Base-by-base conservation (phyloP, 2,329 filamentous ascomycete species). In the Aureobasidium uvarum region DNA sequence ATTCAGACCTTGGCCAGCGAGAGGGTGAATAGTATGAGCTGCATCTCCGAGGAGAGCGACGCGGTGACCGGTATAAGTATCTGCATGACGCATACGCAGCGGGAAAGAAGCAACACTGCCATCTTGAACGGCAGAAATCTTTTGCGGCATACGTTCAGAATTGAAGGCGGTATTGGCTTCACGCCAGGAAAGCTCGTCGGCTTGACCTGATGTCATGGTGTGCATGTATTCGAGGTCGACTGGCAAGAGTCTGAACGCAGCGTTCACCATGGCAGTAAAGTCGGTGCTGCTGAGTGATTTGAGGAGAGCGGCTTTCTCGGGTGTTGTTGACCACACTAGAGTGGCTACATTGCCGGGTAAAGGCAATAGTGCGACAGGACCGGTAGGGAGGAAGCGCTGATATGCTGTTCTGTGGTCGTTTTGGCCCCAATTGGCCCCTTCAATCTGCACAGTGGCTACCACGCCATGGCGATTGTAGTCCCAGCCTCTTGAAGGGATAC, bases 1-100 rank as follows among this genome's bases (percentile, higher is more conserved):
- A 74, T 99, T 99, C 16, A 99, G 82, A 1, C 95, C 95, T 77
- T 98, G 95, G 0, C 95, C 95, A 1, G 92, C 95, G 4, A 99
- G 87, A 0, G 95, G 95, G 76, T 99, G 95, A 69, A 96, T 88
- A 1, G 93, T 96, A 76, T 99, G 95, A 8, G 95, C 95, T 1
- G 95, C 95, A 70, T 99, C 95, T 67, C 95, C 95, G 41, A 99
- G 86, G 1, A 99, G 85, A 0, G 93, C 95, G 10, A 97, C 82
- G n/a, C 95, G 89, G 72, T 96, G 92, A 45, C 88, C 90, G 48
- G 91, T 90, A 74, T 99, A 99, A 1, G 91, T 92, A 73, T 96
- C 91, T n/a, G 94, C 93, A 75, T 99, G 95, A 33, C 93, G 88
- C 80, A 98, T 83, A 73, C 89, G 91, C 20, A 99, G 84, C 0